Percentiles rank a stretch among this genome's conserved stretches.
phyloP scores from a whole-genome alignment of 768 basidiomycete species.

The Podaxis rugospora region DNA sequence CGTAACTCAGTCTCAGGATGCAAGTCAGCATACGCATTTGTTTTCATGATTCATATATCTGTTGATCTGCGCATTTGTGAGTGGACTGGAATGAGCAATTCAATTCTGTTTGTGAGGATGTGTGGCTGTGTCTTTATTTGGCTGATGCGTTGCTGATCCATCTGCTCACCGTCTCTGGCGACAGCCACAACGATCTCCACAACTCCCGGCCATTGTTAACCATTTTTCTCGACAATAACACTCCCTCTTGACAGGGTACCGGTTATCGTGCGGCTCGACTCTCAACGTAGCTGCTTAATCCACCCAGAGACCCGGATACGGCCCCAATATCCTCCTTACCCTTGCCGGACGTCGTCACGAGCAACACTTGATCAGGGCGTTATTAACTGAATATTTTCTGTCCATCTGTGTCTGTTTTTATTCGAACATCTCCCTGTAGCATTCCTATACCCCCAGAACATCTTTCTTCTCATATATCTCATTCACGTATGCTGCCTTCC shows the following conservation, averaged over 20 bases:
- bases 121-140: constrained; percentile 8
- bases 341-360: not conserved
- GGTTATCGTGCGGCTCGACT: not conserved
- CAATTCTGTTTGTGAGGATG: not conserved
- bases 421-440: not conserved
- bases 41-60: not conserved
- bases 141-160: not conserved
- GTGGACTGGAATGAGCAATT: not conserved
- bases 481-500: not conserved
- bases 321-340: not conserved
- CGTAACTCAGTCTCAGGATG: no score
- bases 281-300: not conserved
- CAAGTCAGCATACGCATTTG: no score
- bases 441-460: not conserved
- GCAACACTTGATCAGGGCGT: not conserved
- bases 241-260: not conserved
- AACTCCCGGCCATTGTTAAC: not conserved
- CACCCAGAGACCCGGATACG: not conserved
- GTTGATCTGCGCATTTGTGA: not conserved
- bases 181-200: not conserved
- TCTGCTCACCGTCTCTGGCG: not conserved
- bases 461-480: not conserved
- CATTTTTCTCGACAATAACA: not conserved
- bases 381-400: not conserved
- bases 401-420: not conserved